Percentiles rank a stretch among this genome's conserved stretches.
Evolutionary conservation across 192 early-diverging fungal species (phyloP).

Genomic region (Coemansia erecta): DNA sequence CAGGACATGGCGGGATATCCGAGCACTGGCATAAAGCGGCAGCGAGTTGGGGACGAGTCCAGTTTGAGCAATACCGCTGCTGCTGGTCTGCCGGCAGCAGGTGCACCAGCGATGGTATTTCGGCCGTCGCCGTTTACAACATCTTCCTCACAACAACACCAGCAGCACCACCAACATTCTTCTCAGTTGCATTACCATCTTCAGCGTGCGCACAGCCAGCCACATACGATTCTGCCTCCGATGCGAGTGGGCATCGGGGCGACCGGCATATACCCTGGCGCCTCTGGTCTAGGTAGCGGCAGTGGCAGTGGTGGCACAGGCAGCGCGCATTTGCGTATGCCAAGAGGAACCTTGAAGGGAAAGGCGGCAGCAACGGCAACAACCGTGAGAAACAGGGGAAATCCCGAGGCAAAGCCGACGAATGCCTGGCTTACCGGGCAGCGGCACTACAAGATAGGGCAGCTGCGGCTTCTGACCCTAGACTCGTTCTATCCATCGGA

Average conservation of each 20-base stretch:
- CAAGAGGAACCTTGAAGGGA: neutral
- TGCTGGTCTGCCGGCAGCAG: neutral
- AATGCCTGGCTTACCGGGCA: conserved; percentile 29
- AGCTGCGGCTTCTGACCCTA: conserved; percentile 44
- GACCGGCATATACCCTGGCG: neutral
- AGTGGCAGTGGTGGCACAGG: neutral
- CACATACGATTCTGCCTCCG: conserved; percentile 26
- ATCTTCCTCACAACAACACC: neutral
- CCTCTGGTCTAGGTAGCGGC: too few species aligned
- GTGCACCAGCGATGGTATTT: neutral
- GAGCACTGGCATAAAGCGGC: conserved; percentile 24
- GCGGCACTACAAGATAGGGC: conserved; percentile 42
- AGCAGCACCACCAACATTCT: conserved; percentile 9
- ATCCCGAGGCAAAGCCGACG: conserved; percentile 38
- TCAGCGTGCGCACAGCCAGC: conserved; percentile 12
- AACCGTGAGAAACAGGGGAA: conserved; percentile 9
- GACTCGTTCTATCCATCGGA: conserved; percentile 55
- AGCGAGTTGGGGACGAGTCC: conserved; percentile 14
- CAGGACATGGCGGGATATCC: conserved; percentile 9
- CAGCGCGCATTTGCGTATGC: neutral
- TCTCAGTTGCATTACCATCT: conserved; percentile 15
- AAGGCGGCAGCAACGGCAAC: neutral
- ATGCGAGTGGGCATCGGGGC: conserved; percentile 14
- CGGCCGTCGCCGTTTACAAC: neutral
- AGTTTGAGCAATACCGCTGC: neutral